Base-by-base conservation (phyloP, 2,329 filamentous ascomycete genomes). In the Cladosporium colombiae region DNA sequence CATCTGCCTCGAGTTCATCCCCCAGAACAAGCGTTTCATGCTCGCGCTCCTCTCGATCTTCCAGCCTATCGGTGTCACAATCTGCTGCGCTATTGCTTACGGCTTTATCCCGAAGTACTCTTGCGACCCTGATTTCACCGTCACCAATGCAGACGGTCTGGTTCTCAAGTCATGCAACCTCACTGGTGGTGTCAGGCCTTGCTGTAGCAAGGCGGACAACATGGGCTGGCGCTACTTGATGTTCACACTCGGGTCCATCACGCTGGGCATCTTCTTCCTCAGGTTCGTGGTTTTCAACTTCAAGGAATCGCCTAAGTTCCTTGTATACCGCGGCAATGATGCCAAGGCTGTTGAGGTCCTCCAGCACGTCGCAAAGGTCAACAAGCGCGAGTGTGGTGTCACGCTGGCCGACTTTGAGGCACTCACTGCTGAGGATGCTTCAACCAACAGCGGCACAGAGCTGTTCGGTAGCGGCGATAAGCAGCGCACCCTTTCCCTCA, bases 221-320 rank as follows among this genome's bases (percentile, higher is more conserved):
- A 78, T 79, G 76, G 80, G 80, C n/a, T 82, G 80, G 80, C 72
- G 80, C 44, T 82, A 81, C 68, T 68, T 81, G 6, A 69, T 81
- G 44, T 80, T 77, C 67, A 80, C 77, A 0, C 72, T 81, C 7
- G 79, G 80, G 0, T 73, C 72, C 0, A 74, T 81, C 49, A 81
- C 79, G 0, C 68, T 81, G 1, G 64, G 75, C 14, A 74, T 82
- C 14, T 87, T 85, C 52, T 72, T 87, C 53, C 70, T 84, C 1
- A 83, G 86, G 23, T 79, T 87, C 44, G 81, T 83, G 1, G 71
- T 88, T 44, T 83, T 88, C 69, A 77, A 78, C 5, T 83, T 88
- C 56, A 81, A 81, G 67, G 86, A 88, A 70, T 87, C 85, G 1
- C 86, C 86, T 0, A 88, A 88, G 70, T 88, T 85, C 69, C 78